phyloP scores from a whole-genome alignment of 2,329 filamentous ascomycete genomes.

The Verticillium klebahnii region DNA sequence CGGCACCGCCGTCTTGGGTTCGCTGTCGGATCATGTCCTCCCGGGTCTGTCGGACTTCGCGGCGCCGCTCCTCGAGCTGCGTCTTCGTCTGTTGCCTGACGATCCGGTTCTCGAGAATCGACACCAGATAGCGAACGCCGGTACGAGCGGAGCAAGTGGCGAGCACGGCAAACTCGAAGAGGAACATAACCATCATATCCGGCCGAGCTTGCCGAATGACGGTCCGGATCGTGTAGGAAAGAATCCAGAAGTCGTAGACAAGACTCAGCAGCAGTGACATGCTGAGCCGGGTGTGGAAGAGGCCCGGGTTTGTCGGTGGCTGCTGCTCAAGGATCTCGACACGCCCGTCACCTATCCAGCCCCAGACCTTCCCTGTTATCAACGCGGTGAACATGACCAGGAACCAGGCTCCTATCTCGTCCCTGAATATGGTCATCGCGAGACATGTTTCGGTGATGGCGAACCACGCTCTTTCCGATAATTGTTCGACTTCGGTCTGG shows the following conservation, averaged over 20 bases:
- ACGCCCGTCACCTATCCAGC: slow-evolving; percentile 93
- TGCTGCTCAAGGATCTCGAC: slow-evolving; percentile 95
- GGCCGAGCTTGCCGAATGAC: slow-evolving; percentile 86
- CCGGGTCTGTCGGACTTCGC: slow-evolving; percentile 59
- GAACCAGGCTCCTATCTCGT: slow-evolving; percentile 92
- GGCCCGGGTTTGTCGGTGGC: slow-evolving; percentile 77
- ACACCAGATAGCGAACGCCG: slow-evolving; percentile 70
- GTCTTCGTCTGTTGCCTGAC: slow-evolving; percentile 68
- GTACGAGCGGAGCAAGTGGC: slow-evolving; percentile 78
- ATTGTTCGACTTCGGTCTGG: slow-evolving; percentile 90
- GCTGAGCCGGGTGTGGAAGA: slow-evolving; percentile 82
- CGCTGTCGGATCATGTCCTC: slow-evolving; percentile 46
- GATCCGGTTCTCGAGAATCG: slow-evolving; percentile 72
- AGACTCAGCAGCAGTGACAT: slow-evolving; percentile 76
- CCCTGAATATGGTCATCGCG: slow-evolving; percentile 97
- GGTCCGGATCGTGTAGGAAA: slow-evolving; percentile 74
- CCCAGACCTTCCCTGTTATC: slow-evolving; percentile 94
- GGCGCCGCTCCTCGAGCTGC: slow-evolving; percentile 63
- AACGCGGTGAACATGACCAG: slow-evolving; percentile 93
- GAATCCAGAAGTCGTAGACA: slow-evolving; percentile 72
- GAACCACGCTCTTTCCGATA: slow-evolving; percentile 98
- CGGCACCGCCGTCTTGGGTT: slow-evolving; percentile 41
- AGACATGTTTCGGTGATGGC: slow-evolving; percentile 94
- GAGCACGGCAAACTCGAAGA: slow-evolving; percentile 93
- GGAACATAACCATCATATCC: slow-evolving; percentile 99